These are phyloP conservation scores for Populus euphratica DNA, from an alignment of 345 rosid genomes.

Conservation along the genomic window DNA sequence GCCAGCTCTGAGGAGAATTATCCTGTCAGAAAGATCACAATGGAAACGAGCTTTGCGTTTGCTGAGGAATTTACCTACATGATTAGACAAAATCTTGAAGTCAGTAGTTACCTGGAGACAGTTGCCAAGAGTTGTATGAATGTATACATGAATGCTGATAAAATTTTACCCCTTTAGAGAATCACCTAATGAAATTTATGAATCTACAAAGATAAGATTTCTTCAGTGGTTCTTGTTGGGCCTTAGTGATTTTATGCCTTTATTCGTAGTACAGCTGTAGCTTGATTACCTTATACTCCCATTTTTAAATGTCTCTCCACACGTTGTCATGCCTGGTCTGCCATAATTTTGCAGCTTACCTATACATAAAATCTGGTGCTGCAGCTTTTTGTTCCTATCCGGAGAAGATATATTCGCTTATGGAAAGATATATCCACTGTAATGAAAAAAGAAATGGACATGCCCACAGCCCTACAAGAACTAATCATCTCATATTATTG, in stretches of 20 bases:
- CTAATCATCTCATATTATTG: not conserved
- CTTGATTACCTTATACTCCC: too few relatives aligned
- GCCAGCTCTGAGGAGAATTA: conserved; percentile 64
- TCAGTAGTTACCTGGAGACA: not conserved
- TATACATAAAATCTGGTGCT: not conserved
- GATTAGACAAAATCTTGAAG: not conserved
- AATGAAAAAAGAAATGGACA: not conserved
- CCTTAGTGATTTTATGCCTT: not conserved
- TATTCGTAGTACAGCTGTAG: not conserved
- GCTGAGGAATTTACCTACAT: conserved; percentile 62
- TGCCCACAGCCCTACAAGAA: not conserved
- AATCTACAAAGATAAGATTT: not conserved
- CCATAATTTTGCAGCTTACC: not conserved
- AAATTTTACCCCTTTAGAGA: not conserved
- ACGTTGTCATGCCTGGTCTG: not conserved
- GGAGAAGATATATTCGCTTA: not conserved
- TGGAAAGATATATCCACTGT: not conserved
- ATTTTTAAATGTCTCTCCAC: too few relatives aligned
- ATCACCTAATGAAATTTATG: not conserved
- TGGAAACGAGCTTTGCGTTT: conserved; percentile 70
- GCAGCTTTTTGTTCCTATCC: not conserved
- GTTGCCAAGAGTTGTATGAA: not conserved
- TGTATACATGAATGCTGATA: not conserved
- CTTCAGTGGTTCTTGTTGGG: not conserved
- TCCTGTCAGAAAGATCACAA: conserved; percentile 58